A percentile compares a stretch with the other conserved stretches of the same genome.
These are phyloP conservation scores for Puccinia hordei DNA, from an alignment of 1,284 basidiomycete genomes.

Conservation along the genomic window DNA sequence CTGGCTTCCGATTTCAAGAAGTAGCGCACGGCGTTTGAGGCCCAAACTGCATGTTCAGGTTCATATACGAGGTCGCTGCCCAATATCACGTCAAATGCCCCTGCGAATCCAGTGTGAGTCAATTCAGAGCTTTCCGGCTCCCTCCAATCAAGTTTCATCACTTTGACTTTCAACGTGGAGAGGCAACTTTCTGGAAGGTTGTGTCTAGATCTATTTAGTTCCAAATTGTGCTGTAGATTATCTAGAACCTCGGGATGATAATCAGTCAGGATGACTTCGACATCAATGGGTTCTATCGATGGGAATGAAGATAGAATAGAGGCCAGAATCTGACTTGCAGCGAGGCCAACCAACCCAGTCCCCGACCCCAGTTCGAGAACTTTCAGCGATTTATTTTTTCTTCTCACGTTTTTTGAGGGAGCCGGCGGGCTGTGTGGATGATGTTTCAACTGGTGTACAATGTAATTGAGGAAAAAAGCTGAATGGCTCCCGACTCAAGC, in stretches of 20 bases:
- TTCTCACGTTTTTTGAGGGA: not conserved
- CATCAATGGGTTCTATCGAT: slow-evolving; percentile 1
- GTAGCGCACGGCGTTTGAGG: slow-evolving; percentile 14
- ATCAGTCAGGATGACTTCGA: slow-evolving; percentile 35
- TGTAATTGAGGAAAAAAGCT: slow-evolving; percentile 20
- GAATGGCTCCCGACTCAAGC: slow-evolving; percentile 3
- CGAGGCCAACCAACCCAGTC: slow-evolving; percentile 35
- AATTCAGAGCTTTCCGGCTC: slow-evolving; percentile 14
- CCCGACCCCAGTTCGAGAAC: slow-evolving; percentile 34
- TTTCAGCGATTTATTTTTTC: not conserved
- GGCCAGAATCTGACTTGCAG: slow-evolving; percentile 20
- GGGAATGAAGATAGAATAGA: not conserved
- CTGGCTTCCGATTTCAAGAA: slow-evolving; percentile 23
- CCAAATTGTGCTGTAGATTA: slow-evolving; percentile 16
- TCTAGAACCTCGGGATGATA: slow-evolving; percentile 39
- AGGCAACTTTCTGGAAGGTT: not conserved
- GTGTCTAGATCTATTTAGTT: not conserved
- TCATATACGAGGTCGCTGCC: slow-evolving; percentile 41
- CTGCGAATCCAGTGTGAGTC: not conserved
- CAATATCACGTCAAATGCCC: slow-evolving; percentile 24
- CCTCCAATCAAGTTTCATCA: slow-evolving; percentile 33
- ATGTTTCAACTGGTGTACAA: not conserved
- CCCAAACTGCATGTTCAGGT: slow-evolving; percentile 30
- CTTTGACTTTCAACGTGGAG: slow-evolving; percentile 17
- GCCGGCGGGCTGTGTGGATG: not conserved